A percentile compares a stretch with the other conserved stretches of the same genome.
Conservation (phyloP, 2,329 filamentous ascomycete species). For the Alternaria consortialis region DNA sequence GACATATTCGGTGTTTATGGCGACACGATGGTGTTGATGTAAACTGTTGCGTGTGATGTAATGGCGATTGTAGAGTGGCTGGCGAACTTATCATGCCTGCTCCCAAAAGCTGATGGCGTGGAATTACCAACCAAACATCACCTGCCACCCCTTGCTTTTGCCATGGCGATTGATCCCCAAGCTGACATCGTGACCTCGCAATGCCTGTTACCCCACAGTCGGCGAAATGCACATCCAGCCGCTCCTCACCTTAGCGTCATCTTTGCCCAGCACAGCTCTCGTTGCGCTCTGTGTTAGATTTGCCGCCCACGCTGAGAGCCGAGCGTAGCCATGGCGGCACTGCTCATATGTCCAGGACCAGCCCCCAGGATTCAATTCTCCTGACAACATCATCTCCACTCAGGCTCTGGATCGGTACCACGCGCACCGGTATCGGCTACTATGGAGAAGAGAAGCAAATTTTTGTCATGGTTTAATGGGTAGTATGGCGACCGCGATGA, state of each 20-base stretch:
- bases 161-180: not conserved
- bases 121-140: not conserved
- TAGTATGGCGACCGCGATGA: slow-evolving; percentile 18
- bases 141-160: slow-evolving; percentile 1
- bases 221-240: slow-evolving; percentile 7
- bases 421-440: slow-evolving; percentile 26
- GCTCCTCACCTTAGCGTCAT: not conserved
- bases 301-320: slow-evolving; percentile 22
- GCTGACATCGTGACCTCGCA: slow-evolving; percentile 16
- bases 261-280: slow-evolving; percentile 5
- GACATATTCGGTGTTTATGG: not conserved
- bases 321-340: slow-evolving; percentile 28
- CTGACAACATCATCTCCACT: slow-evolving; percentile 21
- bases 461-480: slow-evolving; percentile 12
- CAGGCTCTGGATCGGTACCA: slow-evolving; percentile 9
- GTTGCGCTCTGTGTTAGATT: slow-evolving; percentile 12
- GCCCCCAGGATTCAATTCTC: slow-evolving; percentile 14
- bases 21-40: not conserved
- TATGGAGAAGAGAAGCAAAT: slow-evolving; percentile 15
- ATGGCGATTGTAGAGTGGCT: not conserved
- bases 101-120: not conserved
- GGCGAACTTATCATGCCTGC: not conserved
- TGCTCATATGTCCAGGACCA: slow-evolving; percentile 13
- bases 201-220: slow-evolving; percentile 23
- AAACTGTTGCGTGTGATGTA: not conserved